These are phyloP conservation scores for Diaporthe sp. DNA, from an alignment of 2,329 filamentous ascomycete genomes.

Conservation along the genomic window DNA sequence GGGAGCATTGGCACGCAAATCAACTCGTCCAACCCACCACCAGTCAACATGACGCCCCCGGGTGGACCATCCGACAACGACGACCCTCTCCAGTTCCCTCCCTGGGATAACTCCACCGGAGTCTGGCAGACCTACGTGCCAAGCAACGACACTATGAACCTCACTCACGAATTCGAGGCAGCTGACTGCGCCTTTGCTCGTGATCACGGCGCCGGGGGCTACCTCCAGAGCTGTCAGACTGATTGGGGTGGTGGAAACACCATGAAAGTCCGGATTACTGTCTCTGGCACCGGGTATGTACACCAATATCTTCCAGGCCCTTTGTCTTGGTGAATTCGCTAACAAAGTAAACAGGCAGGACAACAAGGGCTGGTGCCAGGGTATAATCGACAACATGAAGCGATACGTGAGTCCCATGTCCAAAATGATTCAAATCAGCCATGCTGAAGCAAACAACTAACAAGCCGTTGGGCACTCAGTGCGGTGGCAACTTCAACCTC, in stretches of 20 bases:
- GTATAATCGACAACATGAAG: background rate
- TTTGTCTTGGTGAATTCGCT: background rate
- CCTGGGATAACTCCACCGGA: slow-evolving; percentile 13
- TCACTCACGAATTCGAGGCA: background rate
- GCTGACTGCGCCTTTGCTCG: background rate
- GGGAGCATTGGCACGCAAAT: background rate
- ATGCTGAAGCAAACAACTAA: background rate
- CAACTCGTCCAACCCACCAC: background rate
- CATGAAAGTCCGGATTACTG: background rate
- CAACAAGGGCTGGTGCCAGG: background rate
- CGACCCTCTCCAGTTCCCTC: slow-evolving; percentile 25
- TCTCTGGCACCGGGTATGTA: slow-evolving; percentile 25
- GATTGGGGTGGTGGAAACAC: background rate
- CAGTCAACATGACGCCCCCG: background rate
- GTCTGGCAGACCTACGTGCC: background rate
- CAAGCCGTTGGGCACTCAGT: background rate
- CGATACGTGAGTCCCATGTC: background rate
- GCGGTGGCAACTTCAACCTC: background rate
- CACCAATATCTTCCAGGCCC: background rate
- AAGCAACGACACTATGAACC: background rate
- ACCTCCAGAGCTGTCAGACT: slow-evolving; percentile 14
- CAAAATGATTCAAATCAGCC: fast-evolving
- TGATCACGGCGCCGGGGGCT: background rate
- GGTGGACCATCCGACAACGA: background rate
- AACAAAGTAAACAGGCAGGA: background rate